These are phyloP conservation scores for Diaporthe ilicicola DNA, from an alignment of 2,329 filamentous ascomycete genomes.

Conservation along the genomic window DNA sequence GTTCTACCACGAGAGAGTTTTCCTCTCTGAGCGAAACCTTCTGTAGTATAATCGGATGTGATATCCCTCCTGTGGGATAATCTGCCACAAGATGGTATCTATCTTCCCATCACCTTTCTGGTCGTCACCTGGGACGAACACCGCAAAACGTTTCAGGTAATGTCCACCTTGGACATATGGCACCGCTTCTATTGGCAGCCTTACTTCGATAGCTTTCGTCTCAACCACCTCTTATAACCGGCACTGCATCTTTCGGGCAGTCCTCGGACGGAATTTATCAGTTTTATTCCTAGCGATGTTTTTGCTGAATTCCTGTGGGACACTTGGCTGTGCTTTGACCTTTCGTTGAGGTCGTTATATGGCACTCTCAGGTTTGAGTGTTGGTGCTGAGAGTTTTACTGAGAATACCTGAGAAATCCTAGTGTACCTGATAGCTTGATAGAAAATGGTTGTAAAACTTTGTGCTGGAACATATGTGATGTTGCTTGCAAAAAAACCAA, in stretches of 20 bases:
- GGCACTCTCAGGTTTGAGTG: not conserved
- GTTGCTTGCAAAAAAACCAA: not conserved
- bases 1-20: too few species aligned
- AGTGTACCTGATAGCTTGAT: not conserved
- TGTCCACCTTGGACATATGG: not conserved
- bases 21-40: too few species aligned
- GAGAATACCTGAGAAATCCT: not conserved
- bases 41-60: too few species aligned
- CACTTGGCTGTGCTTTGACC: not conserved
- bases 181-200: not conserved
- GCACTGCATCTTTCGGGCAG: not conserved
- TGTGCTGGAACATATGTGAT: not conserved
- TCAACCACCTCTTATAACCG: too few species aligned
- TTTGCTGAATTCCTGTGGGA: not conserved
- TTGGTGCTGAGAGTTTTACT: not conserved
- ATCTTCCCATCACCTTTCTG: not conserved
- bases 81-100: too few species aligned
- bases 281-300: not conserved
- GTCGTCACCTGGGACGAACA: not conserved
- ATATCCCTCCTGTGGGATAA: too few species aligned
- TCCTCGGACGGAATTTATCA: not conserved
- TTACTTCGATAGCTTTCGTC: not conserved
- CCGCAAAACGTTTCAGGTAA: too few species aligned
- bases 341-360: not conserved
- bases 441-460: not conserved